A percentile compares a stretch with the other conserved stretches of the same genome.
Conservation (phyloP, 768 basidiomycete genomes). For the Antrodiella citrinella region DNA sequence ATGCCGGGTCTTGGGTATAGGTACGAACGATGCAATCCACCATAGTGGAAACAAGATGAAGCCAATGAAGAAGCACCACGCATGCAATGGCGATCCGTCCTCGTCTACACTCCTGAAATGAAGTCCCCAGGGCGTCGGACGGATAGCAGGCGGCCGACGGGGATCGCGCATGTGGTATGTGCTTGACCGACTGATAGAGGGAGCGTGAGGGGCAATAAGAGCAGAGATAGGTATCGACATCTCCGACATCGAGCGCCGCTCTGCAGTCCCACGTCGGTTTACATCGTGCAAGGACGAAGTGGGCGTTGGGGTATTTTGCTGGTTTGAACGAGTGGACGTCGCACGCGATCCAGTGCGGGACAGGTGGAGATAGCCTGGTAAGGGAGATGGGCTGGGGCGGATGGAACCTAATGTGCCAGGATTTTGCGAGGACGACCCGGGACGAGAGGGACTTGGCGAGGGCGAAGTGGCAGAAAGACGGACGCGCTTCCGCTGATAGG, state of each 20-base stretch:
- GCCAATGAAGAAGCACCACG: constrained; percentile 74
- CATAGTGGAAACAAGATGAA: constrained; percentile 51
- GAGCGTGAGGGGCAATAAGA: constrained; percentile 69
- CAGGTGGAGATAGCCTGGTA: neutral
- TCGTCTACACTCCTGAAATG: constrained; percentile 47
- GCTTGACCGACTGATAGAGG: constrained; percentile 51
- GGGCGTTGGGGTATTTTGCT: constrained; percentile 7
- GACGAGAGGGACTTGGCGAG: constrained; percentile 28
- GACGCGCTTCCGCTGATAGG: constrained; percentile 65
- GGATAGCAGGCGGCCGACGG: constrained; percentile 49
- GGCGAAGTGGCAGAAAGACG: constrained; percentile 40
- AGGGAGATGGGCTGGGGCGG: neutral
- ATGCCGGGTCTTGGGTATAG: constrained; percentile 54
- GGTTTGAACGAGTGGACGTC: constrained; percentile 27
- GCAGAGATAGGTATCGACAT: constrained; percentile 76
- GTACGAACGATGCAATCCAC: constrained; percentile 57
- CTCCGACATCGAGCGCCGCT: constrained; percentile 47
- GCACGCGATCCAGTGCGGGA: constrained; percentile 23
- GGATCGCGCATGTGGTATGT: constrained; percentile 80
- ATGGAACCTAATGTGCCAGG: constrained; percentile 37
- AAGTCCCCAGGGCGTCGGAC: constrained; percentile 56
- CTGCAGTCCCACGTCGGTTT: constrained; percentile 12
- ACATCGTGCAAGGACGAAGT: constrained; percentile 4
- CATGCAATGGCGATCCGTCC: constrained; percentile 47
- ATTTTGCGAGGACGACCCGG: constrained; percentile 30